Evolutionary conservation across 202 grass and related monocot genomes (phyloP).

Genomic region (Hordeum pubiflorum): DNA sequence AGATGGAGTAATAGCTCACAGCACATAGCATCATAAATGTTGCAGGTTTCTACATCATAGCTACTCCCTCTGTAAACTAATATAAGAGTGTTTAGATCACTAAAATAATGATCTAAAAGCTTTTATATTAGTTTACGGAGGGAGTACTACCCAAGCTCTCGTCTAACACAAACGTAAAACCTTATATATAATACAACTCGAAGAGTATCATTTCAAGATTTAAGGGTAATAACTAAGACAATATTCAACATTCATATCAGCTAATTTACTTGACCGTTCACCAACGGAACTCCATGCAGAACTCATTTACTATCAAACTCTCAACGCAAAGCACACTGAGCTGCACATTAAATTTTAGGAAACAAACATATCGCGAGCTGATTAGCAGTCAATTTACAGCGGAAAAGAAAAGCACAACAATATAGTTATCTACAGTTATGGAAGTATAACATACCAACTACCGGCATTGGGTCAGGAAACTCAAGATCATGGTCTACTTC

Average conservation of each 20-base stretch:
- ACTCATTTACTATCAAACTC: background rate
- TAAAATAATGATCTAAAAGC: no score
- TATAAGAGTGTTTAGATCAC: no score
- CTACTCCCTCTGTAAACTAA: no score
- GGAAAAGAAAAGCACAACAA: background rate
- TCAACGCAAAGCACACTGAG: background rate
- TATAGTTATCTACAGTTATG: conserved; percentile 23
- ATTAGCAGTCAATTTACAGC: background rate
- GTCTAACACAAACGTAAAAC: background rate
- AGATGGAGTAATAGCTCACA: background rate
- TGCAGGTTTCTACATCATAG: background rate
- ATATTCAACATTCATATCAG: background rate
- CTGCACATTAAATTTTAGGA: background rate
- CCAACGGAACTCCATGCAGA: background rate
- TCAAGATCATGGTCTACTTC: conserved; percentile 91
- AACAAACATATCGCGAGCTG: background rate
- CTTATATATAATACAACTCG: background rate
- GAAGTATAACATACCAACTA: conserved; percentile 67
- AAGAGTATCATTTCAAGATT: background rate
- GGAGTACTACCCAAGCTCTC: background rate
- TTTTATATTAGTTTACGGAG: no score
- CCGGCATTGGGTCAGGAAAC: conserved; percentile 97
- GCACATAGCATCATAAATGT: background rate
- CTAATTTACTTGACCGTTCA: background rate
- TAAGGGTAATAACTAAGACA: background rate